These are phyloP conservation scores for Pythium coloratum DNA, from an alignment of 352 stramenopile genomes.

Conservation along the genomic window DNA sequence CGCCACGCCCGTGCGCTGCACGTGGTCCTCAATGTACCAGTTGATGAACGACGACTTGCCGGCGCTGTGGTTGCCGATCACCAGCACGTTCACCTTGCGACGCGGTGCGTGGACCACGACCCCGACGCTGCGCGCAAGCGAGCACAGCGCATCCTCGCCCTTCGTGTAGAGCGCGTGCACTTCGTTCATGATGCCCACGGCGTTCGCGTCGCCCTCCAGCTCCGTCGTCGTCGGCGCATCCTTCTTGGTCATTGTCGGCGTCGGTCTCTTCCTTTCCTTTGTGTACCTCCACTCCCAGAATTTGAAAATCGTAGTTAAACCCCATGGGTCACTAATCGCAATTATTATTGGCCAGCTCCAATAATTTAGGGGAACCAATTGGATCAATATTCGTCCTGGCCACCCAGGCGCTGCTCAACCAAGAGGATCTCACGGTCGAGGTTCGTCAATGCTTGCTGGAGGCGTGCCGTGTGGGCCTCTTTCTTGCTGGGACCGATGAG, in stretches of 20 bases:
- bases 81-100: slow-evolving; percentile 67
- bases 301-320: background rate
- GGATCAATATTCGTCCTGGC: slow-evolving; percentile 3
- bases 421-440: slow-evolving; percentile 39
- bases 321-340: slow-evolving; percentile 1
- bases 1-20: slow-evolving; percentile 59
- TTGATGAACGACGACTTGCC: slow-evolving; percentile 81
- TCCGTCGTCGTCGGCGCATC: background rate
- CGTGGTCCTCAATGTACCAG: slow-evolving; percentile 60
- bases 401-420: slow-evolving; percentile 24
- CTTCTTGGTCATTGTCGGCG: slow-evolving; percentile 8
- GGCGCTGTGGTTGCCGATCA: slow-evolving; percentile 76
- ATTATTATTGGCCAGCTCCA: slow-evolving; percentile 3
- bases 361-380: background rate
- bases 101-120: slow-evolving; percentile 46
- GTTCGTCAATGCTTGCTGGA: slow-evolving; percentile 39
- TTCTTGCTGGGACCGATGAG: slow-evolving; percentile 30
- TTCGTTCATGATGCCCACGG: slow-evolving; percentile 38
- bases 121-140: slow-evolving; percentile 35
- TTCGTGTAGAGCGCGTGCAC: slow-evolving; percentile 39
- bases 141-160: slow-evolving; percentile 27
- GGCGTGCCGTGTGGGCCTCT: slow-evolving; percentile 28
- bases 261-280: background rate
- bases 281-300: background rate
- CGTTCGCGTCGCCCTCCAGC: slow-evolving; percentile 29